A percentile compares a stretch with the other conserved stretches of the same genome.
Evolutionary conservation across 2,329 filamentous ascomycete genomes (phyloP).

Genomic region (Cylindrodendrum hubeiense): DNA sequence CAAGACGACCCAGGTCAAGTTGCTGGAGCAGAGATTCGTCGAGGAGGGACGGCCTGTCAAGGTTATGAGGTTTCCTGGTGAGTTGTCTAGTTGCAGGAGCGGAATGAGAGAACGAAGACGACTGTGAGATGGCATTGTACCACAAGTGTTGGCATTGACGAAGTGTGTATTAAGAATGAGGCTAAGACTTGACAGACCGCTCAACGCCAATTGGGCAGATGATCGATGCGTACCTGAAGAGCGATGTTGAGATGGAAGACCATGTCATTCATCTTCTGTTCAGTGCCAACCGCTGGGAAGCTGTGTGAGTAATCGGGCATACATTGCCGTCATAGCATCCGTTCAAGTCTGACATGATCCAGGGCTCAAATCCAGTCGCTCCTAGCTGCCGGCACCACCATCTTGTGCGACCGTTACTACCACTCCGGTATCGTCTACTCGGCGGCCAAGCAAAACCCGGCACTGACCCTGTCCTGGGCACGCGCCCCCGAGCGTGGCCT

Average conservation of each 20-base stretch:
- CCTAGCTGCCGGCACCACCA: slow-evolving; percentile 75
- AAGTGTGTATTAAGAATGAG: neutral
- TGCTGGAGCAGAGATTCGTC: slow-evolving; percentile 69
- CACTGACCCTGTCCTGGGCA: slow-evolving; percentile 82
- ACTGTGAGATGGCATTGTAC: neutral
- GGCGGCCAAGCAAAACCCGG: slow-evolving; percentile 83
- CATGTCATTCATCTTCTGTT: slow-evolving; percentile 92
- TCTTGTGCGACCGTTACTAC: slow-evolving; percentile 94
- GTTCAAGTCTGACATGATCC: neutral
- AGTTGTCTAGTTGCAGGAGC: slow-evolving; percentile 38
- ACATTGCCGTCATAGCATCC: neutral
- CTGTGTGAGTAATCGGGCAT: slow-evolving; percentile 64
- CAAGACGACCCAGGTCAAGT: slow-evolving; percentile 89
- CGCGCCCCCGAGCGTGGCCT: slow-evolving; percentile 87
- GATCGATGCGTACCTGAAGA: slow-evolving; percentile 86
- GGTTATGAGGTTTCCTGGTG: slow-evolving; percentile 70
- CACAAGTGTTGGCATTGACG: neutral
- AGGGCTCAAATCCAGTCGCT: slow-evolving; percentile 65
- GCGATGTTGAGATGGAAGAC: slow-evolving; percentile 80
- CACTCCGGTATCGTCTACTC: slow-evolving; percentile 95
- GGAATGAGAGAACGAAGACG: neutral
- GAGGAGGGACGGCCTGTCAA: slow-evolving; percentile 62
- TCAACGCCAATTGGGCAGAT: slow-evolving; percentile 87
- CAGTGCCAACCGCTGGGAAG: slow-evolving; percentile 91
- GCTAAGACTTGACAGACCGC: slow-evolving; percentile 68